Percentiles rank a stretch among this genome's conserved stretches.
Conservation (phyloP, 805 yeast genomes). For the Candida broadrunensis region DNA sequence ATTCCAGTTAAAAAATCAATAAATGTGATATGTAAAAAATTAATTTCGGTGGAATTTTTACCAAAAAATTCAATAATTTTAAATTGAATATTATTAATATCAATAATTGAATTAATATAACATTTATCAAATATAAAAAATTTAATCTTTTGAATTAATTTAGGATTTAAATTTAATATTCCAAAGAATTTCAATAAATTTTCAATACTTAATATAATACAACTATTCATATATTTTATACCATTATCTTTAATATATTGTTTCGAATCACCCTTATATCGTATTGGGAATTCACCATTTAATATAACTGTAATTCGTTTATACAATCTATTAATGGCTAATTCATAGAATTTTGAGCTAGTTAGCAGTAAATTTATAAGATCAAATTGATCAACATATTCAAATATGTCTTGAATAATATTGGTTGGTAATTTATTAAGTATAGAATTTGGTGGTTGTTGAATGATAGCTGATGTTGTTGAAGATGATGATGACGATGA, state of each 20-base stretch:
- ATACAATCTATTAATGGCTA: slow-evolving; percentile 24
- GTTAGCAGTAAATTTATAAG: slow-evolving; percentile 21
- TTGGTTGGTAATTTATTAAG: slow-evolving; percentile 11
- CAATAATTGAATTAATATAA: slow-evolving; percentile 6
- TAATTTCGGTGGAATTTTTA: slow-evolving; percentile 17
- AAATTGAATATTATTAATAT: slow-evolving; percentile 16
- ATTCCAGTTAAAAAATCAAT: slow-evolving; percentile 23
- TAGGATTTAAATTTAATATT: slow-evolving; percentile 14
- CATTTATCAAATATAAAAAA: slow-evolving; percentile 35
- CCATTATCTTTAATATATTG: slow-evolving; percentile 25
- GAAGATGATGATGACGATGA: not conserved
- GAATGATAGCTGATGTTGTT: not conserved
- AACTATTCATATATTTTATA: slow-evolving; percentile 24
- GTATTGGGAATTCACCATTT: slow-evolving; percentile 23
- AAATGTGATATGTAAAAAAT: slow-evolving; percentile 31
- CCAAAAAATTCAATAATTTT: slow-evolving; percentile 25
- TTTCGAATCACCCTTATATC: slow-evolving; percentile 11
- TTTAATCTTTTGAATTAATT: slow-evolving; percentile 18
- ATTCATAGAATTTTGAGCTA: slow-evolving; percentile 15
- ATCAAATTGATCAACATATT: slow-evolving; percentile 30
- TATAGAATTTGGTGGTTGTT: slow-evolving; percentile 10
- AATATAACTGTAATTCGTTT: slow-evolving; percentile 27
- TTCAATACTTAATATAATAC: slow-evolving; percentile 19
- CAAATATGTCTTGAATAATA: slow-evolving; percentile 13
- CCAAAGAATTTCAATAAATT: slow-evolving; percentile 17